Base-by-base conservation (phyloP, 805 yeast species). In the Yarrowia porcina region DNA sequence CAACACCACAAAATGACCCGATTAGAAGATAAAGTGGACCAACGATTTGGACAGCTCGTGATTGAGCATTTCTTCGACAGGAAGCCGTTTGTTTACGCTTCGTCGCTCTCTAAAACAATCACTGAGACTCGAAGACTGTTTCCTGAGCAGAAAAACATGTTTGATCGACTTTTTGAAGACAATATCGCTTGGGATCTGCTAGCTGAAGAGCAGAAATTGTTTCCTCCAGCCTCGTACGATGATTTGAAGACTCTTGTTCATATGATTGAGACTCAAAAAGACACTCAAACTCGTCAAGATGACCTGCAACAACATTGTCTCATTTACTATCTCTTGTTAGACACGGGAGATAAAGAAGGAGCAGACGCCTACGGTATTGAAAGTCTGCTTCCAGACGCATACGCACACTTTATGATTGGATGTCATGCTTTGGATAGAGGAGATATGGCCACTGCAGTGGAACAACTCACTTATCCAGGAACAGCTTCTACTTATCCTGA, bases 381-480 rank as follows among this genome's bases (percentile, higher is more conserved):
- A 10, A 27, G 10, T 4, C 23, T 56, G 1, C 11, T 56, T 1
- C 61, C 61, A 2, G 30, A 9, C 21, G 28, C 38, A 1, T 56
- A 56, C 28, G 21, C 15, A 17, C 61, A 41, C 11, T 56, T 56
- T 20, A 56, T 56, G 36, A 28, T n/a, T 28, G 61, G 61, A n/a
- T 56, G 47, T 39, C 6, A 39, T 15, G 61, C 61, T n/a, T 49
- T 56, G 21, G 61, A 56, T 12, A 36, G 49, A 12, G 61, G 39
- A 8, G 30, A 39, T 10, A 21, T 56, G 35, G 3, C 8, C 3
- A 15, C 6, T 9, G 49, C 49, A 2, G 61, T 56, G 27, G 49
- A 38, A 2, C 30, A 56, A 18, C 18, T 56, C 30, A 32, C 39
- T 2, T 56, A 27, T 36, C 61, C 61, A 3, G 61, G 49, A 2